These are phyloP conservation scores for Kalaharituber pfeilii DNA, from an alignment of 2,329 filamentous ascomycete genomes.

Conservation along the genomic window DNA sequence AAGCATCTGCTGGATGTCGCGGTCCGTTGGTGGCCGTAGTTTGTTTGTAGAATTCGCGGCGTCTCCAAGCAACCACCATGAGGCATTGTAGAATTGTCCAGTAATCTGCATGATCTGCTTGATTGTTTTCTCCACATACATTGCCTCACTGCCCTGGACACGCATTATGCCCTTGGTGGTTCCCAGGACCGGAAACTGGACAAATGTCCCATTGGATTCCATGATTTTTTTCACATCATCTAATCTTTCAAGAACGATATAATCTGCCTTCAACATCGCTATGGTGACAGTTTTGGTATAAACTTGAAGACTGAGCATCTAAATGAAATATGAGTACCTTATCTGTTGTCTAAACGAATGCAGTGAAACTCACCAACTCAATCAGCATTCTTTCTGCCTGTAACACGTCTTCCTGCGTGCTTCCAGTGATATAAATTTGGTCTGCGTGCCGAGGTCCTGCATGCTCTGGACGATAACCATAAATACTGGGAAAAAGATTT, in stretches of 20 bases:
- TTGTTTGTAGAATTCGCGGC: constrained; percentile 25
- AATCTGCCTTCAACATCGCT: constrained; percentile 83
- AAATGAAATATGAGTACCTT: not conserved
- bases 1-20: constrained; percentile 75
- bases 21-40: constrained; percentile 40
- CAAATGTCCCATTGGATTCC: constrained; percentile 87
- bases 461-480: constrained; percentile 70
- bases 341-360: constrained; percentile 28
- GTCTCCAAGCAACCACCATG: constrained; percentile 74
- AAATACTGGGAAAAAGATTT: constrained; percentile 78
- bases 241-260: constrained; percentile 71
- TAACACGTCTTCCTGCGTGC: constrained; percentile 65
- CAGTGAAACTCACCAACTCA: constrained; percentile 63
- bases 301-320: constrained; percentile 26
- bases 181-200: constrained; percentile 76
- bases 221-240: constrained; percentile 98
- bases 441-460: constrained; percentile 67
- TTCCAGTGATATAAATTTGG: constrained; percentile 89
- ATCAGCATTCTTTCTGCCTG: constrained; percentile 81
- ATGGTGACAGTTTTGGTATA: constrained; percentile 87
- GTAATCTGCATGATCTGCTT: constrained; percentile 78
- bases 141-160: constrained; percentile 80
- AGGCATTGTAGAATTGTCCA: constrained; percentile 92
- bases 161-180: constrained; percentile 70
- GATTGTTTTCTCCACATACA: constrained; percentile 88